Percentiles rank a stretch among this genome's conserved stretches.
These are phyloP conservation scores for Parathielavia appendiculata DNA, from an alignment of 495 filamentous ascomycete genomes.

Conservation along the genomic window DNA sequence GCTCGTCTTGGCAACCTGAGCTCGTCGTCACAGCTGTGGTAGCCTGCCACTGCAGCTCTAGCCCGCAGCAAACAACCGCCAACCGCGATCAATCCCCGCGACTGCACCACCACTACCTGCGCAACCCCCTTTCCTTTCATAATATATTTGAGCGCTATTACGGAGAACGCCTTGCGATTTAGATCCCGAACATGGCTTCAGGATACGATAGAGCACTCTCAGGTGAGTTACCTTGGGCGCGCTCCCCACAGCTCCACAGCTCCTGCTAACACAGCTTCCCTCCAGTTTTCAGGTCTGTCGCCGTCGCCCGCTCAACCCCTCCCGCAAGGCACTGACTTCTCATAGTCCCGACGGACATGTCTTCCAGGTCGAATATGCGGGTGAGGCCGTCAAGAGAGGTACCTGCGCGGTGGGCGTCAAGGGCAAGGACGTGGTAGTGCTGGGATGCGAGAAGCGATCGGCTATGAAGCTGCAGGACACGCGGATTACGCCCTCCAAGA, in stretches of 20 bases:
- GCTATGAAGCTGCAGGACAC: constrained; percentile 99
- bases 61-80: constrained; percentile 1
- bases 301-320: neutral
- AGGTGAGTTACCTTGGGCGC: constrained; percentile 53
- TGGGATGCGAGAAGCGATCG: constrained; percentile 97
- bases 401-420: constrained; percentile 98
- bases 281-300: constrained; percentile 64
- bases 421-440: constrained; percentile 86
- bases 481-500: constrained; percentile 97
- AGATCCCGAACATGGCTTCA: constrained; percentile 57
- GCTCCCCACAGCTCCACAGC: constrained; percentile 8
- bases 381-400: constrained; percentile 97
- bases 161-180: neutral
- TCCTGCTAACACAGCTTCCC: constrained; percentile 36
- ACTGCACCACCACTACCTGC: neutral
- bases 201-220: constrained; percentile 94
- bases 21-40: constrained; percentile 24
- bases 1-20: constrained; percentile 18
- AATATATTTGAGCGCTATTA: neutral
- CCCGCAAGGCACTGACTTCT: constrained; percentile 33
- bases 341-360: constrained; percentile 94
- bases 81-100: constrained; percentile 10
- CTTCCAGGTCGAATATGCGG: constrained; percentile 98
- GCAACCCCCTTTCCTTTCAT: neutral
- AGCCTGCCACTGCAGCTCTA: constrained; percentile 17